Evolutionary conservation across 768 basidiomycete genomes (phyloP), one percentile per base, ranked within the genome.

Genomic region (Auricularia sp.): DNA sequence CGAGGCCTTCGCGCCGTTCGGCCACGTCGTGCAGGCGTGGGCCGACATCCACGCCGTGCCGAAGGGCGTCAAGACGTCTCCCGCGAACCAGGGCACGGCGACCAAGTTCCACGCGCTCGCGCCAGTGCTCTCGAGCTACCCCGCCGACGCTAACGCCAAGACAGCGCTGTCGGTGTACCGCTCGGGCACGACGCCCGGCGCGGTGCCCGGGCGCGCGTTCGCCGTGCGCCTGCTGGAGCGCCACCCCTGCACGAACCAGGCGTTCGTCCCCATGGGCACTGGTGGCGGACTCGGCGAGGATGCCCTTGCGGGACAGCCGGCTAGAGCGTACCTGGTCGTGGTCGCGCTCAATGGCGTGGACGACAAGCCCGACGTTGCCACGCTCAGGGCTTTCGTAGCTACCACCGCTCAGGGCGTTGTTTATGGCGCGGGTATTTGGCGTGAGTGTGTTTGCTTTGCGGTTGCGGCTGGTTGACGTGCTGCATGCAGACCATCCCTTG

Each of bases 91-190:
- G 67, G 93, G 91, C 51, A 91, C 93, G 3, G 97, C 97, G 0
- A 81, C 75, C 70, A 99, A 99, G 75, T 98, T 90, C 77, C 93
- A 98, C 78, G 91, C 94, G 72, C 81, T 98, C 42, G 83, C 91
- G 3, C 78, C 86, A n/a, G 76, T 91, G 36, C 75, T 77, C 12
- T 81, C 83, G 3, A 84, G 83, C 5, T 97, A 95, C 74, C 84
- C 89, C 0, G 70, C 74, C 1, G 81, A 74, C 12, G 67, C 76
- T 2, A 78, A 77, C 1, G 92, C 87, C 2, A 84, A 84, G 1
- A 72, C 84, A 5, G 90, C 85, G 5, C 78, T 98, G 47, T 91
- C 92, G 0, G 85, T 98, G 18, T 99, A 92, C 75, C 79, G 92
- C 51, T 91, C 91, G 23, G 34, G 34, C 72, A 82, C 86, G 61